Percentiles rank a stretch among this genome's conserved stretches.
Conservation (phyloP, 2,329 filamentous ascomycete species). For the Drechslerella stenobrocha region DNA sequence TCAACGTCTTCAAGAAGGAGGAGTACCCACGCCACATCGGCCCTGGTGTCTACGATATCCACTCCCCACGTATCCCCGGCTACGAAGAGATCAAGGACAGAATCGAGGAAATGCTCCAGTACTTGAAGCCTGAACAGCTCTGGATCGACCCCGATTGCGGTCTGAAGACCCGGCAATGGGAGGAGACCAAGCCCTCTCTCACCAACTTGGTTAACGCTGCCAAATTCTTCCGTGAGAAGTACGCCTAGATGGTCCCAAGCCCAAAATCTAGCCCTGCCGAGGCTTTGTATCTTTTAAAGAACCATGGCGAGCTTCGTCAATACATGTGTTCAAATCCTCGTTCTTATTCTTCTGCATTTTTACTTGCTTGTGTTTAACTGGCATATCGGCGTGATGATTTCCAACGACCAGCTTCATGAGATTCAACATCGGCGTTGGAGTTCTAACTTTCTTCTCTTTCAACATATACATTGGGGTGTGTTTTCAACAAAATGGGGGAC, state of each 20-base stretch:
- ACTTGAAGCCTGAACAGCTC: slow-evolving; percentile 95
- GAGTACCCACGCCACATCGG: slow-evolving; percentile 98
- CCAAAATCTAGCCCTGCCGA: no score
- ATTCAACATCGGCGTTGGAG: slow-evolving; percentile 54
- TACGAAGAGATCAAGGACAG: slow-evolving; percentile 99
- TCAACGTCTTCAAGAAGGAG: slow-evolving; percentile 97
- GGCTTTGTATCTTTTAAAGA: no score
- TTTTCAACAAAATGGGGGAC: slow-evolving; percentile 46
- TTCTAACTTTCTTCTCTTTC: slow-evolving; percentile 24
- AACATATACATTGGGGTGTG: slow-evolving; percentile 44
- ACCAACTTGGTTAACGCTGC: slow-evolving; percentile 97
- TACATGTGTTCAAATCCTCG: no score
- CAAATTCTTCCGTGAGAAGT: slow-evolving; percentile 93
- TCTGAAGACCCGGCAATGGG: slow-evolving; percentile 98
- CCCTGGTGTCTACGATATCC: slow-evolving; percentile 99
- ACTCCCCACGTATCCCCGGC: slow-evolving; percentile 94
- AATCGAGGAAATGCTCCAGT: slow-evolving; percentile 95
- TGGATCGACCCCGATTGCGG: slow-evolving; percentile 99
- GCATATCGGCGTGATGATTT: slow-evolving; percentile 44
- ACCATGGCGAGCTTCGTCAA: no score
- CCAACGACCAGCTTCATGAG: slow-evolving; percentile 44
- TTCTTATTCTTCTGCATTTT: slow-evolving; percentile 34
- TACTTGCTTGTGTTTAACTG: slow-evolving; percentile 35
- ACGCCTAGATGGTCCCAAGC: no score
- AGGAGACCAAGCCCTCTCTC: slow-evolving; percentile 95